Percentiles rank a stretch among this genome's conserved stretches.
phyloP scores from a whole-genome alignment of 768 basidiomycete species.

The Dioszegia aurantiaca region DNA sequence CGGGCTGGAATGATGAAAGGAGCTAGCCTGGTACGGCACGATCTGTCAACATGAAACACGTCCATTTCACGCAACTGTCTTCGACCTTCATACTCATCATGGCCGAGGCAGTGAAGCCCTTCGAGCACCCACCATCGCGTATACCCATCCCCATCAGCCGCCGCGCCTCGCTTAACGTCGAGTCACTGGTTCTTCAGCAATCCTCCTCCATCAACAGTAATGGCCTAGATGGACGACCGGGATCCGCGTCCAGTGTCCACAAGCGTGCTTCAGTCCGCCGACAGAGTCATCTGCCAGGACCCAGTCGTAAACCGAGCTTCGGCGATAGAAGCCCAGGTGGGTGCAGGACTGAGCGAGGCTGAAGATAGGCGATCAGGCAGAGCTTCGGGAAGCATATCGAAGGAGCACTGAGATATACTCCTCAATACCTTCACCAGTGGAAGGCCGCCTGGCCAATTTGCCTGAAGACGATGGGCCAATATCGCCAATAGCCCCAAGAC shows the following conservation, averaged over 20 bases:
- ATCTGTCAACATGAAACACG: slow-evolving; percentile 5
- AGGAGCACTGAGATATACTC: slow-evolving; percentile 18
- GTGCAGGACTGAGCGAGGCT: background rate
- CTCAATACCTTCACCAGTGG: slow-evolving; percentile 9
- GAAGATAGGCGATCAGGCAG: slow-evolving; percentile 21
- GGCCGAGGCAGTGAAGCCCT: slow-evolving; percentile 8
- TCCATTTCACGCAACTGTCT: no score
- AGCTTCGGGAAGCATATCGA: slow-evolving; percentile 27
- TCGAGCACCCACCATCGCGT: slow-evolving; percentile 17
- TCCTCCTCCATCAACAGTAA: background rate
- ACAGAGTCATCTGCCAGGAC: slow-evolving; percentile 7
- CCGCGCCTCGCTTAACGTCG: slow-evolving; percentile 15
- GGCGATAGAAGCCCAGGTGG: slow-evolving; percentile 21
- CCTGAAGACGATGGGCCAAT: slow-evolving; percentile 4
- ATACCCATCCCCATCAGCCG: slow-evolving; percentile 28
- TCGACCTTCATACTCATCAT: background rate
- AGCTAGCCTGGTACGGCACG: no score
- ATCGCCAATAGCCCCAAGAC: no score
- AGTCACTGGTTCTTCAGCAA: slow-evolving; percentile 9
- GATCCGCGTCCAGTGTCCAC: slow-evolving; percentile 4
- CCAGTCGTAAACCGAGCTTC: slow-evolving; percentile 17
- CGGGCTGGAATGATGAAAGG: background rate
- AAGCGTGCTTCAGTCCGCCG: slow-evolving; percentile 1
- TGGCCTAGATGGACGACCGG: slow-evolving; percentile 5
- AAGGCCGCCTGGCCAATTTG: slow-evolving; percentile 3